These are phyloP conservation scores for Drechslerella dactyloides DNA, from an alignment of 2,329 filamentous ascomycete species.

Conservation along the genomic window DNA sequence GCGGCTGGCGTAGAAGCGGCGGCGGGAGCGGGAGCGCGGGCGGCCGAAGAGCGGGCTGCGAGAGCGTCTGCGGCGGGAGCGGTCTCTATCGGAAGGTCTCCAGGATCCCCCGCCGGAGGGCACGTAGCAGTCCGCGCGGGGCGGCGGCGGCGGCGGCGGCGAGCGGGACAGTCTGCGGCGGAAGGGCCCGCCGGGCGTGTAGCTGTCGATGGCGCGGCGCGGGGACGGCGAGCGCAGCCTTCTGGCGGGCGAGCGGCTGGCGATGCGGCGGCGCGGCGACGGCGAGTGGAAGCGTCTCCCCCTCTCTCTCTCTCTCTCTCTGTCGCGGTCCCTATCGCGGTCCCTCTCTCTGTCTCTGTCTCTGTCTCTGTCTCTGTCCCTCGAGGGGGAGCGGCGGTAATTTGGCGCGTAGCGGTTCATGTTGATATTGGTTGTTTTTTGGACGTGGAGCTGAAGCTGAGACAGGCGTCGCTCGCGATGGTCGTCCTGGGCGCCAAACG, in stretches of 20 bases:
- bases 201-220: constrained; percentile 53
- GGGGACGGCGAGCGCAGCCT: constrained; percentile 48
- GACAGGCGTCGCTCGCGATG: too few species aligned
- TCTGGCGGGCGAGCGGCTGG: constrained; percentile 36
- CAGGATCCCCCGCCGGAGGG: constrained; percentile 51
- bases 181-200: constrained; percentile 52
- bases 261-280: constrained; percentile 27
- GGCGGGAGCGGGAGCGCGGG: constrained; percentile 37
- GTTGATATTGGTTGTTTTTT: background rate
- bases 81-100: constrained; percentile 45
- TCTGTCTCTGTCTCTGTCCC: constrained; percentile 39
- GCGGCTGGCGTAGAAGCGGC: constrained; percentile 20
- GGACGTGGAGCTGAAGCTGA: background rate
- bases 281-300: constrained; percentile 47
- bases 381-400: constrained; percentile 51
- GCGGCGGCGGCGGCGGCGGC: constrained; percentile 53
- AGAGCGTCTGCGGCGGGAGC: constrained; percentile 37
- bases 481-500: too few species aligned
- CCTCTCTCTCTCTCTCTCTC: constrained; percentile 50
- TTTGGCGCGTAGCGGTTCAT: constrained; percentile 52
- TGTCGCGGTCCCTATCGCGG: background rate
- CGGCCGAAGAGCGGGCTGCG: constrained; percentile 44
- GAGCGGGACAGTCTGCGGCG: constrained; percentile 51
- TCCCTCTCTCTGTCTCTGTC: constrained; percentile 37
- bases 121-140: constrained; percentile 54